These are phyloP conservation scores for Petasospora fabianii DNA, from an alignment of 1,139 yeast species.

Conservation along the genomic window DNA sequence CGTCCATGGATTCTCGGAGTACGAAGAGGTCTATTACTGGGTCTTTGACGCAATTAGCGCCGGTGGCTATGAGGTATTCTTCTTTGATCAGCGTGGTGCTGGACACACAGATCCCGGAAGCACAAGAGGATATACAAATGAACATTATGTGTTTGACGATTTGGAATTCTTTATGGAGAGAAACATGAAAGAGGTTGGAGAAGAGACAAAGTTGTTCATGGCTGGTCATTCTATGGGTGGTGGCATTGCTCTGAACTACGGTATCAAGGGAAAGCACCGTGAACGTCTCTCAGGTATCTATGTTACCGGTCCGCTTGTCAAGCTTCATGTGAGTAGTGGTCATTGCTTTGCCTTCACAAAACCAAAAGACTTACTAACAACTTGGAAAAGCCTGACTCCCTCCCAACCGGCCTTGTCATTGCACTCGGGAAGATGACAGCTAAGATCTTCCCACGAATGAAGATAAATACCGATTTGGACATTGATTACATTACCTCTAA, in stretches of 20 bases:
- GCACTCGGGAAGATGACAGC: constrained; percentile 46
- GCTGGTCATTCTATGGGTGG: constrained; percentile 98
- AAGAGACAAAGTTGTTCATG: constrained; percentile 44
- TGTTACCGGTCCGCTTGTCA: constrained; percentile 66
- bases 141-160: constrained; percentile 59
- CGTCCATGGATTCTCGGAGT: constrained; percentile 84
- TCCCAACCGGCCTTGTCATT: constrained; percentile 50
- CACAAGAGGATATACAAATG: constrained; percentile 63
- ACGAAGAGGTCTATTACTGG: constrained; percentile 49
- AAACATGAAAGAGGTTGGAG: constrained; percentile 31
- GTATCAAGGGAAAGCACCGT: constrained; percentile 57
- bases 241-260: constrained; percentile 72
- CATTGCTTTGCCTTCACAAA: constrained; percentile 28
- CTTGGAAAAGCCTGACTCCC: constrained; percentile 32
- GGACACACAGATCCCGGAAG: constrained; percentile 68
- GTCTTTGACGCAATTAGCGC: constrained; percentile 55
- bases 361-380: background rate
- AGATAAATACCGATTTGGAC: constrained; percentile 54
- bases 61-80: constrained; percentile 69
- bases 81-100: constrained; percentile 86
- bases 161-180: constrained; percentile 51
- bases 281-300: constrained; percentile 53
- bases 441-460: constrained; percentile 47
- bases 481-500: constrained; percentile 56
- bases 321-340: constrained; percentile 37